Base-by-base conservation (phyloP, 2,329 filamentous ascomycete genomes). In the Aureobasidium melanogenum region DNA sequence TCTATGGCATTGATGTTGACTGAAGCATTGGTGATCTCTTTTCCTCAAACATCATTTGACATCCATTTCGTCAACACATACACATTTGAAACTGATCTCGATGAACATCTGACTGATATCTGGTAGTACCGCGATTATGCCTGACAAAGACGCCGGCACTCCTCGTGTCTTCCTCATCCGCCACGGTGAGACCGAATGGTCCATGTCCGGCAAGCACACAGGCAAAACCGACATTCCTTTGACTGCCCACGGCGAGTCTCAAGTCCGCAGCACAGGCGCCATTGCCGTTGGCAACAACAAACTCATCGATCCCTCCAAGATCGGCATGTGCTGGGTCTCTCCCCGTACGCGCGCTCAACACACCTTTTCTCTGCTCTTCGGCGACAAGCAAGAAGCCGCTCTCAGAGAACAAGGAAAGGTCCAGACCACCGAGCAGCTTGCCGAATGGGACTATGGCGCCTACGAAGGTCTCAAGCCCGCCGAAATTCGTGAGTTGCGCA, bases 101-200 rank as follows among this genome's bases (percentile, higher is more conserved):
- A 22, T 9, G 24, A 24, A 41, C 7, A 15, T 43, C n/a, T 7
- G 10, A 28, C 54, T 57, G 8, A 46, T 14, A 24, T 3, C 39
- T 8, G 14, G 12, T 19, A 60, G 26, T 22, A 34, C 22, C 34
- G 10, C 32, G 43, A 66, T 30, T 17, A 72, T 73, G 71, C 68
- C 71, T 19, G 70, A 72, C 65, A 72, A 72, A 67, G 71, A 73
- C 66, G 70, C 71, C 50, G 63, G 75, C 10, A 77, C 77, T 32
- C 78, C 78, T 8, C 73, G 78, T 54, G 76, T 80, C 69, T 80
- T 80, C 73, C 77, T 80, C 63, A 73, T 80, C 68, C 89, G 92
- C 68, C 92, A 97, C 71, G 93, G 92, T 75, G 91, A 97, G 78
- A 97, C 92, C 3, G 91, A 96, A 78, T 97, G 92, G 92, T 95